Evolutionary conservation across 331 rosid species (phyloP).

Genomic region (Malus hybrid): DNA sequence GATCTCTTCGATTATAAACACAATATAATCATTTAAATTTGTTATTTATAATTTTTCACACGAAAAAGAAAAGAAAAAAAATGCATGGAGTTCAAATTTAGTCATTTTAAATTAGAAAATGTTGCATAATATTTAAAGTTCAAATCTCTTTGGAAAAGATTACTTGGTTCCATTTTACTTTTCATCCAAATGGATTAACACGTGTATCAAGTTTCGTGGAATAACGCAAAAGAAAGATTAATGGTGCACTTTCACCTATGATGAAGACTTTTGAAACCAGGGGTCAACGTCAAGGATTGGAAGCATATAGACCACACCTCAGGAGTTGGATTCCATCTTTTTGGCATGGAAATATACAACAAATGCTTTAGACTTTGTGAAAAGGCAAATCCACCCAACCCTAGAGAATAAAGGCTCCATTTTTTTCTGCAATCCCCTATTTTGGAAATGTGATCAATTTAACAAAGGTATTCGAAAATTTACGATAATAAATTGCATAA

Average conservation of each 20-base stretch:
- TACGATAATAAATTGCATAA: background rate
- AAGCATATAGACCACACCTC: background rate
- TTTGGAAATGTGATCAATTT: background rate
- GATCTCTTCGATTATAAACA: background rate
- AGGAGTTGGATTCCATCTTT: background rate
- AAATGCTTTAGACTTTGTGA: background rate
- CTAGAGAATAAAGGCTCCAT: background rate
- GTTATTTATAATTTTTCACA: background rate
- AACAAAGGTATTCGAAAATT: background rate
- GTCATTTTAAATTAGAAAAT: background rate
- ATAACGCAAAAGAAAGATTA: background rate
- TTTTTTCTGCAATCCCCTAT: background rate
- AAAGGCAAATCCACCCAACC: background rate
- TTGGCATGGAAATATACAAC: background rate
- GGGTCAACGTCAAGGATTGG: conserved; percentile 1
- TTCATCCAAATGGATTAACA: background rate
- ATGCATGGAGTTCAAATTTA: background rate
- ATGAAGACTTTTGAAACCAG: conserved; percentile 1
- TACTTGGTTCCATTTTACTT: background rate
- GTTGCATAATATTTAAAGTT: background rate
- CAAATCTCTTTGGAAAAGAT: too few relatives aligned
- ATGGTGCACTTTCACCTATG: conserved; percentile 1
- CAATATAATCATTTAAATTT: too few relatives aligned
- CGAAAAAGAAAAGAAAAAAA: background rate
- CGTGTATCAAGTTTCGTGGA: background rate